Conservation (phyloP, 2,329 filamentous ascomycete species). For the Chalaropsis ovoidea region DNA sequence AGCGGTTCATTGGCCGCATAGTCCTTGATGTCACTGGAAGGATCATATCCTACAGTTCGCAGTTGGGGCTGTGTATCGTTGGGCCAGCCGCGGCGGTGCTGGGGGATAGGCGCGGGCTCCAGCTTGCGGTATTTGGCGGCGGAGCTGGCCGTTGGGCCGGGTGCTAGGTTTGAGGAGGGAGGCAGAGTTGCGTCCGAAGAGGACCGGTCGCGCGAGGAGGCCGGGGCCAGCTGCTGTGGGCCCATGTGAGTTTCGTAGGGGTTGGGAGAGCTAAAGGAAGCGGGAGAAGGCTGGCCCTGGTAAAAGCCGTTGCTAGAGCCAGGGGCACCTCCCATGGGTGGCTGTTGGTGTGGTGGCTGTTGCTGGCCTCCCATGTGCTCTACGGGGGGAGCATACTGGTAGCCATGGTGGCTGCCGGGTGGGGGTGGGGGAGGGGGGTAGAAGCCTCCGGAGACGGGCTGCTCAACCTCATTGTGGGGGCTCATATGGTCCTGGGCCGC, state of each 20-base stretch:
- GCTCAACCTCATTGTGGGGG: slow-evolving; percentile 11
- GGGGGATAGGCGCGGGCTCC: slow-evolving; percentile 47
- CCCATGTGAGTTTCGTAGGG: slow-evolving; percentile 19
- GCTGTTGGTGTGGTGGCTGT: neutral
- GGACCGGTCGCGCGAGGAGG: slow-evolving; percentile 19
- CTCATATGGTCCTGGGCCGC: slow-evolving; percentile 12
- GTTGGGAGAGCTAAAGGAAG: slow-evolving; percentile 14
- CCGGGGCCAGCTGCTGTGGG: slow-evolving; percentile 5
- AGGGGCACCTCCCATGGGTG: slow-evolving; percentile 2
- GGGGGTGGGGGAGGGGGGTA: slow-evolving; percentile 20
- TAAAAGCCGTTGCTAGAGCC: slow-evolving; percentile 4
- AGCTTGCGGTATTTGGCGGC: slow-evolving; percentile 46
- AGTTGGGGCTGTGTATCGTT: slow-evolving; percentile 45
- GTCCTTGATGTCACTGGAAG: slow-evolving; percentile 48
- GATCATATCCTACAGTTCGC: slow-evolving; percentile 49
- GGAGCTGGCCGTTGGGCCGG: slow-evolving; percentile 6
- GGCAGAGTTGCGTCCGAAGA: slow-evolving; percentile 16
- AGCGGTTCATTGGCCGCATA: slow-evolving; percentile 46
- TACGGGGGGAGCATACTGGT: slow-evolving; percentile 5
- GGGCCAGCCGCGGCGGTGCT: slow-evolving; percentile 40
- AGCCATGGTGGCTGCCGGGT: slow-evolving; percentile 12
- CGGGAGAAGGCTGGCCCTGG: slow-evolving; percentile 7
- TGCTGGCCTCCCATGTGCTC: slow-evolving; percentile 18
- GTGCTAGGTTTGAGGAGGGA: slow-evolving; percentile 13
- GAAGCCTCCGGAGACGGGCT: slow-evolving; percentile 11